These are phyloP conservation scores for Camellia japonica DNA, from an alignment of 148 eudicot species.

Conservation along the genomic window DNA sequence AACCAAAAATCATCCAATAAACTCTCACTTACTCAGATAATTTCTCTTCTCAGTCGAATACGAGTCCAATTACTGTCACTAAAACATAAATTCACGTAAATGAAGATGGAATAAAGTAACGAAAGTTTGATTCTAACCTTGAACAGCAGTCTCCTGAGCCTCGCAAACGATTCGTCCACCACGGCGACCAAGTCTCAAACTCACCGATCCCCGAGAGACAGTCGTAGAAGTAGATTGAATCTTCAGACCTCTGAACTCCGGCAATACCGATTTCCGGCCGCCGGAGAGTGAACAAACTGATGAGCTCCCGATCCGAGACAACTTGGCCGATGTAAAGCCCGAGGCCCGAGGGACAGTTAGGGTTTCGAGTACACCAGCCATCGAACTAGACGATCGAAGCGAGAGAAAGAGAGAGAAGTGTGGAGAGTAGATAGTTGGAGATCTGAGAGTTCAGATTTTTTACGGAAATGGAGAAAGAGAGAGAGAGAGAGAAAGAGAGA, in stretches of 20 bases:
- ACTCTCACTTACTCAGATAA: not conserved
- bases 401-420: not conserved
- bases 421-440: not conserved
- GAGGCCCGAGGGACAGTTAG: slow-evolving; percentile 55
- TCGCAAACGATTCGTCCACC: slow-evolving; percentile 58
- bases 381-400: slow-evolving; percentile 17
- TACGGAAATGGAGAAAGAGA: not conserved
- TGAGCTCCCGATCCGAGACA: slow-evolving; percentile 33
- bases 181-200: slow-evolving; percentile 31
- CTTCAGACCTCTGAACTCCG: slow-evolving; percentile 47
- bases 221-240: slow-evolving; percentile 8
- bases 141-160: slow-evolving; percentile 64
- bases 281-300: slow-evolving; percentile 22
- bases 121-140: slow-evolving; percentile 34
- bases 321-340: slow-evolving; percentile 24
- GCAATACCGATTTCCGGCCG: slow-evolving; percentile 28
- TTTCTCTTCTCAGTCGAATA: not conserved
- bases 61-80: not conserved
- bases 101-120: not conserved
- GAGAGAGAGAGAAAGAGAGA: not conserved
- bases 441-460: not conserved
- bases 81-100: not conserved
- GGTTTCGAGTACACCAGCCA: slow-evolving; percentile 66
- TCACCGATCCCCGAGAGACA: slow-evolving; percentile 23
- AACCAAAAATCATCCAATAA: not conserved